Base-by-base conservation (phyloP, 176 grass and related monocot genomes). In the Oryza nivara region DNA sequence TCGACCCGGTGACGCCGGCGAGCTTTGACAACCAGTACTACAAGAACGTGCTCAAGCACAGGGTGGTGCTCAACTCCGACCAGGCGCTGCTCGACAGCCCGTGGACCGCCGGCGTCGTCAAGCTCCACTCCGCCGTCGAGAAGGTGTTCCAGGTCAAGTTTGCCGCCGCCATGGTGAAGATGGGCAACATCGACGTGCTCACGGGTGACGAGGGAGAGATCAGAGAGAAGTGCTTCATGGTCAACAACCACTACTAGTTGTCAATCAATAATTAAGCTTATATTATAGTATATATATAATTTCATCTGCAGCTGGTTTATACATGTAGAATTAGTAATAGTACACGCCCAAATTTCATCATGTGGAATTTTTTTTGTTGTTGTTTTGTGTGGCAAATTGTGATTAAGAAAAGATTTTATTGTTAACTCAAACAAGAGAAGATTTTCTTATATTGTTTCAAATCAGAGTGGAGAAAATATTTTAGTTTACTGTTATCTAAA, bases 21-120 rank as follows among this genome's bases (percentile, higher is more conserved):
- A 58, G 10, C 5, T 71, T 90, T 32, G 88, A 92, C 85, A 82
- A 79, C 49, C 68, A 79, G 68, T 94, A 94, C 80, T 94, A 79
- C 92, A 86, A 87, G 72, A 84, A 94, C 63, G 72, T 94, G 44
- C 11, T 89, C 0, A 67, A 17, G 3, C 67, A 45, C 8, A 70
- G 70, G 73, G 86, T 83, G 16, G 49, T 78, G 16, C 67, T 94
- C 81, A 48, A 10, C 11, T 94, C 89, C 15, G 92, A 94, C 86
- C 81, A 94, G 72, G 72, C 70, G 32, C 75, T 91, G 51, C 84
- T 82, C 44, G 46, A 48, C 6, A 72, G 2, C 28, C 8, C 19
- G 1, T 2, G 1, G 52, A 91, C 89, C 0, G 66, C 66, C 2
- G 36, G 34, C 0, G 19, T 89, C 9, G 80, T 87, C 0, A 17